Conservation (phyloP, 2,329 filamentous ascomycete genomes). For the Kalmusia sp. region DNA sequence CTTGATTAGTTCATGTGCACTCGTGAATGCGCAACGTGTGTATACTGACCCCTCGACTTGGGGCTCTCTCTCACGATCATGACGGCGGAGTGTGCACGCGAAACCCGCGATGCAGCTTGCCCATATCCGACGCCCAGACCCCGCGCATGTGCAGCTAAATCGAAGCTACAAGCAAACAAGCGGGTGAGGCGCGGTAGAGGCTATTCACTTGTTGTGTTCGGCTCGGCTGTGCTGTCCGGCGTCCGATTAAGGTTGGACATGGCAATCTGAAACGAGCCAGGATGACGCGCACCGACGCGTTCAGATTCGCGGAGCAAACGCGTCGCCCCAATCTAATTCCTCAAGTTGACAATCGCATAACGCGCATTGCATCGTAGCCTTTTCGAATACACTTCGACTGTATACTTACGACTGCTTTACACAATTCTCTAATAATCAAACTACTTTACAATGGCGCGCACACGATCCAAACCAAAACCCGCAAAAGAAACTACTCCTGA, state of each 20-base stretch:
- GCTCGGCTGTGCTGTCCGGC: slow-evolving; percentile 17
- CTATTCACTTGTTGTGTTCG: background rate
- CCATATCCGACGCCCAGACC: slow-evolving; percentile 37
- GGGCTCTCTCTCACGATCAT: slow-evolving; percentile 59
- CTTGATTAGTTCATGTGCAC: slow-evolving; percentile 23
- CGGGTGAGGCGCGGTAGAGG: background rate
- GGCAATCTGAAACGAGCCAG: slow-evolving; percentile 39
- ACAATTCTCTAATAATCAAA: too few relatives aligned
- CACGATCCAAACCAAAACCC: slow-evolving; percentile 46
- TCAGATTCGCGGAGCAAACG: slow-evolving; percentile 16
- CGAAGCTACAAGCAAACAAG: background rate
- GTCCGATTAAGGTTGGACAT: slow-evolving; percentile 33
- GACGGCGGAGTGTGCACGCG: slow-evolving; percentile 30
- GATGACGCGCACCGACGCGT: slow-evolving; percentile 38
- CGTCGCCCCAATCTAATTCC: background rate
- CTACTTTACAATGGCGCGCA: slow-evolving; percentile 39
- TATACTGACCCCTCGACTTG: slow-evolving; percentile 47
- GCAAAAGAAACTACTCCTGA: slow-evolving; percentile 30
- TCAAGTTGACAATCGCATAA: background rate
- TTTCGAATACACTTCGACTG: background rate
- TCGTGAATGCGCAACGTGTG: background rate
- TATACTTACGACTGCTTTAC: too few relatives aligned
- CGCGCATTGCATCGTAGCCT: background rate
- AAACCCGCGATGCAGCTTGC: slow-evolving; percentile 21
- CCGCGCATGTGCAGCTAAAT: background rate